Base-by-base conservation (phyloP, 805 yeast genomes). In the Jamesozyma jinghongensis region DNA sequence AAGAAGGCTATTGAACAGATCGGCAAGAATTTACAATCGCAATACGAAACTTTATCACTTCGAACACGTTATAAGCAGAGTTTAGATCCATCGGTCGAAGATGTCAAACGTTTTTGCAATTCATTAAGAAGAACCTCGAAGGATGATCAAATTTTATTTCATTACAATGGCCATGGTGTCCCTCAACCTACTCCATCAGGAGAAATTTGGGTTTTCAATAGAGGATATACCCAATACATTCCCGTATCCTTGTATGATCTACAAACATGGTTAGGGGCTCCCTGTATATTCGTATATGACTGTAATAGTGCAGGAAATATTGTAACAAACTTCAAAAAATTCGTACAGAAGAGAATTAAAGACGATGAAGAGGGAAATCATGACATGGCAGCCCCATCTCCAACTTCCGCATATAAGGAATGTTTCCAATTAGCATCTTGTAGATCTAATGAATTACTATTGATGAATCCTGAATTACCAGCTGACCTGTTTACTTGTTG, bases 251-350 rank as follows among this genome's bases (percentile, higher is more conserved):
- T 92, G n/a, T 87, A 85, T 61, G 98, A 92, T 55, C 67, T 92
- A 36, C 98, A 92, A 54, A 81, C 94, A 3, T 92, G 98, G 98
- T 67, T 92, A 10, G 98, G 98, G 8, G 97, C 97, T 1, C 98
- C 98, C 0, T 90, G 94, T 40, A 83, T 92, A 16, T 88, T 83
- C 62, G 96, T 90, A 34, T 87, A 82, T 61, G 98, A 92, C 64
- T 87, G 97, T 59, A 85, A 81, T 52, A 83, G 85, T 44, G 97
- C 98, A 1, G 98, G 97, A 1, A 83, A 87, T 61, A 87, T 92
- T 38, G 84, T 92, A 8, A 78, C 77, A 45, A 90, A 90, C 59
- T 92, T 87, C 69, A 84, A 84, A 52, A 77, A 82, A 51, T 88
- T 87, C 60, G 94, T 87, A 2, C 92, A 86, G 51, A 86, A 86